phyloP scores from a whole-genome alignment of 495 filamentous ascomycete species.

The Opeltia flavorubescens region DNA sequence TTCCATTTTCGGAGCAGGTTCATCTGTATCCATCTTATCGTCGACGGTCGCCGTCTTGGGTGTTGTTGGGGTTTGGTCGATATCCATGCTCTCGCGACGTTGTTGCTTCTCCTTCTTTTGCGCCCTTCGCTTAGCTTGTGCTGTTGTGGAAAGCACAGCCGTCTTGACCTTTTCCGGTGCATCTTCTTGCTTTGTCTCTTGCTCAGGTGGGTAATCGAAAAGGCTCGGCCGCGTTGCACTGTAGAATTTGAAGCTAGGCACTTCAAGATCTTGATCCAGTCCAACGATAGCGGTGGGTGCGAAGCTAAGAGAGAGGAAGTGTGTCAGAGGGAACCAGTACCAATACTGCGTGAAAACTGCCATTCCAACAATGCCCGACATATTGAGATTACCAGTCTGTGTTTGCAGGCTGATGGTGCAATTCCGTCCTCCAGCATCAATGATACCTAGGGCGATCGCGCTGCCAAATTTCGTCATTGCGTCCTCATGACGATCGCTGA shows the following conservation, averaged over 20 bases:
- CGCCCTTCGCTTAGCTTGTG: conserved; percentile 88
- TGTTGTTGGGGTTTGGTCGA: conserved; percentile 63
- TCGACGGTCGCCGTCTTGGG: conserved; percentile 51
- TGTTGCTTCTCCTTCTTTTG: conserved; percentile 59
- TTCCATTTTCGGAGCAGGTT: conserved; percentile 44
- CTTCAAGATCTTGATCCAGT: conserved; percentile 82
- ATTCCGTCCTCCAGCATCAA: conserved; percentile 95
- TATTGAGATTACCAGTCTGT: conserved; percentile 93
- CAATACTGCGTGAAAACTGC: conserved; percentile 98
- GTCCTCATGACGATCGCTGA: conserved; percentile 92
- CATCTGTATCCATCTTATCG: conserved; percentile 87
- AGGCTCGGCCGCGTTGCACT: conserved; percentile 86
- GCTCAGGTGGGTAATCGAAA: conserved; percentile 95
- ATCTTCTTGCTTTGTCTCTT: conserved; percentile 86
- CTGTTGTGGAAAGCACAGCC: conserved; percentile 90
- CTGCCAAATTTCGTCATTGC: conserved; percentile 99
- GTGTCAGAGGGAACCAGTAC: conserved; percentile 99
- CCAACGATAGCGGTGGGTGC: conserved; percentile 89
- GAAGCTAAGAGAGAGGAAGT: conserved; percentile 91
- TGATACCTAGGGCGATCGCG: conserved; percentile 86
- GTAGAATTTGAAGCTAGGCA: conserved; percentile 93
- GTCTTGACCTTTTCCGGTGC: conserved; percentile 90
- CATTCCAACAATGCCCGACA: conserved; percentile 94
- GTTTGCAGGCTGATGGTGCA: conserved; percentile 97
- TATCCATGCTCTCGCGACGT: conserved; percentile 71